Evolutionary conservation across 768 basidiomycete species (phyloP), one percentile per base, ranked within the genome.

Genomic region (Paxillus involutus): DNA sequence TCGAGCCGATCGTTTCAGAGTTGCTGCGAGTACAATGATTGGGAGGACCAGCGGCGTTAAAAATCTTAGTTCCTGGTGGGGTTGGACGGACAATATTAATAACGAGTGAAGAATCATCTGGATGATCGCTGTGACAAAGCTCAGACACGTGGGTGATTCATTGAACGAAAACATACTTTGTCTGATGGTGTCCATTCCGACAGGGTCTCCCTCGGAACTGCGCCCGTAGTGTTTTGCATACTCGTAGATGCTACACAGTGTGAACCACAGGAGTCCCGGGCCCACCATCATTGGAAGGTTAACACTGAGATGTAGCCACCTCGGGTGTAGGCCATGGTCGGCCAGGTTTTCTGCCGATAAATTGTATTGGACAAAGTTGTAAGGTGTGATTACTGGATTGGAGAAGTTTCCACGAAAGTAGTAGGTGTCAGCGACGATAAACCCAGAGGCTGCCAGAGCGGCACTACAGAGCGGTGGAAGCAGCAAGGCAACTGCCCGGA

Each of bases 21-120:
- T 70, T 16, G 59, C 55, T 9, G 59, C 60, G 6, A 75, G 53
- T 4, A 73, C 49, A 17, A 74, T 62, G 44, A 66, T 59, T 24
- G 69, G 71, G 13, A 71, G 63, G 29, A 76, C 53, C 17, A 76
- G 60, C 3, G 75, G 75, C 0, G 44, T 63, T 21, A 76, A 60
- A 49, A 76, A 75, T 29, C 75, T 70, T 0, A 71, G 69, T 56
- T 76, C 75, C 51, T 76, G 73, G 39, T 76, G 74, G 0, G 74
- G 73, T 32, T 73, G 71, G 35, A 63, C 43, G 2, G 72, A 75
- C 17, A 76, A 51, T 8, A 68, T 45, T 6, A 53, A 57, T 16
- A 73, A 48, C 1, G 72, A 68, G 11, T 65, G 45, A 32, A 71
- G 17, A 13, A 74, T 57, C 12, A 71, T 64, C 51, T 69, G 65